Evolutionary conservation across 129 eudicot genomes (phyloP).

Genomic region (Lactuca saligna): DNA sequence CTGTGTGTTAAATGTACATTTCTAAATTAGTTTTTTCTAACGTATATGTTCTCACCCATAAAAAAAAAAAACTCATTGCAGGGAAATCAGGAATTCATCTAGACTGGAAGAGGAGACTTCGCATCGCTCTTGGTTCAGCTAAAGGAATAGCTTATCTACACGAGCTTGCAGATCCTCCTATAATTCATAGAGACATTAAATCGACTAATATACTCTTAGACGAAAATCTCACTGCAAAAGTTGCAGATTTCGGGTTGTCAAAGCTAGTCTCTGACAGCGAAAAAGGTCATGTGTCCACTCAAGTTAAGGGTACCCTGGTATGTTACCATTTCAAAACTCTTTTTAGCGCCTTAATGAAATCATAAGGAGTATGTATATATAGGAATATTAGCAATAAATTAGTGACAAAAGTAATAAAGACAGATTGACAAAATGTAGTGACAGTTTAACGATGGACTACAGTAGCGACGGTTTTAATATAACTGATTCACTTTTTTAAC

Average conservation of each 20-base stretch:
- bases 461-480: too few relatives aligned
- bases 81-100: constrained; percentile 75
- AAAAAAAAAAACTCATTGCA: constrained; percentile 19
- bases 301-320: constrained; percentile 98
- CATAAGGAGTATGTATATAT: background rate
- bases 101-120: constrained; percentile 87
- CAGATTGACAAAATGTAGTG: background rate
- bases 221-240: constrained; percentile 87
- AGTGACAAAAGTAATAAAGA: background rate
- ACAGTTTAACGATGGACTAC: background rate
- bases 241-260: constrained; percentile 95
- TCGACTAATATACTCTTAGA: constrained; percentile 87
- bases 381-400: background rate
- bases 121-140: constrained; percentile 84
- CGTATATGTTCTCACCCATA: background rate
- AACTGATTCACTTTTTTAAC: too few relatives aligned
- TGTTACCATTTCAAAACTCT: constrained; percentile 12
- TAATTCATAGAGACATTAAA: constrained; percentile 91
- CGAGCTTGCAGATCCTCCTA: constrained; percentile 96
- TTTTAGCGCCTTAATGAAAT: background rate
- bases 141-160: constrained; percentile 90
- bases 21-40: too few relatives aligned
- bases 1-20: background rate
- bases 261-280: constrained; percentile 76
- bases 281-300: constrained; percentile 89